Evolutionary conservation across 805 yeast genomes (phyloP).

Genomic region (Yamadazyma insecticola): DNA sequence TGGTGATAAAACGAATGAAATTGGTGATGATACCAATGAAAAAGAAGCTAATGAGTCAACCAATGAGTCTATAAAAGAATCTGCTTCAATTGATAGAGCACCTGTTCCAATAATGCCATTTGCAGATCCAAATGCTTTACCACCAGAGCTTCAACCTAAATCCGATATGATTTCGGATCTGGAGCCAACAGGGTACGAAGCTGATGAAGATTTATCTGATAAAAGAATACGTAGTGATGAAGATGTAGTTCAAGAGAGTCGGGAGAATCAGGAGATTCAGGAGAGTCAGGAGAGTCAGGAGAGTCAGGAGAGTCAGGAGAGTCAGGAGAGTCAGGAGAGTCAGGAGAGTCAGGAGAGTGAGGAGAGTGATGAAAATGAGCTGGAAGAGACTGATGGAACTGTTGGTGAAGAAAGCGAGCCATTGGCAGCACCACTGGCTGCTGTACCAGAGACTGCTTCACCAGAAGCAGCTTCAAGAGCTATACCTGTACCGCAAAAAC

Average conservation of each 20-base stretch:
- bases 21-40: slow-evolving; percentile 15
- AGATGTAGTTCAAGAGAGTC: too few species aligned
- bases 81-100: too few species aligned
- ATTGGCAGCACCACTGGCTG: slow-evolving; percentile 15
- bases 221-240: too few species aligned
- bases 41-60: slow-evolving; percentile 20
- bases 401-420: not conserved
- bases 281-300: too few species aligned
- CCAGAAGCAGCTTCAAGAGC: slow-evolving; percentile 4
- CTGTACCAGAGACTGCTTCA: slow-evolving; percentile 14
- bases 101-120: slow-evolving; percentile 11
- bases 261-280: too few species aligned
- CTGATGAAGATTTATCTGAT: slow-evolving; percentile 52
- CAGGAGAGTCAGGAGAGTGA: slow-evolving; percentile 1
- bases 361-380: too few species aligned
- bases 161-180: slow-evolving; percentile 3
- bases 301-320: too few species aligned
- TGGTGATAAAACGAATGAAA: slow-evolving; percentile 13
- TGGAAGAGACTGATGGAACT: too few species aligned
- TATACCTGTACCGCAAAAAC: too few species aligned
- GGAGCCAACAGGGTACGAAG: slow-evolving; percentile 58
- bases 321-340: too few species aligned
- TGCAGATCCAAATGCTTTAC: slow-evolving; percentile 31
- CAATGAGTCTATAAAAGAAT: too few species aligned
- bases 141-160: slow-evolving; percentile 23